Percentiles rank a stretch among this genome's conserved stretches.
phyloP scores from a whole-genome alignment of 2,329 filamentous ascomycete genomes.

The Lojkania enalia region DNA sequence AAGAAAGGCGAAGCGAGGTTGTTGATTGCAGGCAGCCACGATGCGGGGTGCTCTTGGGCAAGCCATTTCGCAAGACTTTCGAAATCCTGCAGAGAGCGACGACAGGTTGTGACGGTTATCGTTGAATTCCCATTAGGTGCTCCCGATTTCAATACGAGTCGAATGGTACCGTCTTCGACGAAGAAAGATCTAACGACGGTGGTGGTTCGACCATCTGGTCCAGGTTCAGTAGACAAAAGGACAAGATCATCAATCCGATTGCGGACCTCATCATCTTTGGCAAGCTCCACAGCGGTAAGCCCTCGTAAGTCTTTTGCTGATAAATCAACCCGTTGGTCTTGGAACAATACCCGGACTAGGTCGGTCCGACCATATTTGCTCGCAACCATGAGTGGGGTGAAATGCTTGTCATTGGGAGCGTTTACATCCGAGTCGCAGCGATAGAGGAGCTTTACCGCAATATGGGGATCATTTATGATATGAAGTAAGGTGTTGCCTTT shows the following conservation, averaged over 20 bases:
- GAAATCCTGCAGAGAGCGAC: slow-evolving; percentile 85
- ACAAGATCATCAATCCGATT: slow-evolving; percentile 96
- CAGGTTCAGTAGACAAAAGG: slow-evolving; percentile 69
- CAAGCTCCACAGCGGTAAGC: slow-evolving; percentile 90
- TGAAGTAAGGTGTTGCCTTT: slow-evolving; percentile 97
- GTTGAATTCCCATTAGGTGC: slow-evolving; percentile 79
- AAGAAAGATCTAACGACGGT: slow-evolving; percentile 95
- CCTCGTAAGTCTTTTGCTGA: slow-evolving; percentile 83
- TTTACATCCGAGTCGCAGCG: slow-evolving; percentile 95
- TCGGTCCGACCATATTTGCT: slow-evolving; percentile 97
- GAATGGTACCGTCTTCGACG: slow-evolving; percentile 91
- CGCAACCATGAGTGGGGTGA: slow-evolving; percentile 95
- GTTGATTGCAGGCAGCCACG: slow-evolving; percentile 82
- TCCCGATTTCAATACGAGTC: slow-evolving; percentile 91
- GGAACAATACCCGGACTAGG: slow-evolving; percentile 85
- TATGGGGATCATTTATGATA: slow-evolving; percentile 82
- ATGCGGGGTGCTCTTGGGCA: slow-evolving; percentile 87
- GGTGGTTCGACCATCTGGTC: slow-evolving; percentile 79
- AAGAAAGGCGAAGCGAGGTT: slow-evolving; percentile 87
- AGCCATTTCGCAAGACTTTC: slow-evolving; percentile 85
- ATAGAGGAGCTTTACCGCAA: slow-evolving; percentile 75
- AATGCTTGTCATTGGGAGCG: slow-evolving; percentile 89
- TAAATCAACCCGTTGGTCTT: slow-evolving; percentile 84
- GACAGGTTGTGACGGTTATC: slow-evolving; percentile 92
- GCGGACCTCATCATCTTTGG: slow-evolving; percentile 95